Evolutionary conservation across 768 basidiomycete species (phyloP).

Genomic region (Clavulina sp.): DNA sequence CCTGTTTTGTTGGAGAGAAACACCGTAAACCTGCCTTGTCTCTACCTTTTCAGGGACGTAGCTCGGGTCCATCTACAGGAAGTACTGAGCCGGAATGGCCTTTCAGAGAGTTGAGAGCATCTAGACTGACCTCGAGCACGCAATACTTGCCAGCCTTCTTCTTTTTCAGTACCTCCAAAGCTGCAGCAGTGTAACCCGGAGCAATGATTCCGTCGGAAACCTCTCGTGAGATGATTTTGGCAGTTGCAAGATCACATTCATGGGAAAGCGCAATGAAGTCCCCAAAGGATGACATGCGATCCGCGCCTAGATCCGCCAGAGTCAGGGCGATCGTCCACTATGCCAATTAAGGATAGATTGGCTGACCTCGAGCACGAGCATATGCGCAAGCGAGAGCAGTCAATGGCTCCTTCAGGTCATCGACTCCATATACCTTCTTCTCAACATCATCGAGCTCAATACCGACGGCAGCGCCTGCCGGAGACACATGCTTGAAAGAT

Average conservation of each 20-base stretch:
- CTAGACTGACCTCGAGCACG: conserved; percentile 57
- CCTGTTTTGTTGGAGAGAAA: conserved; percentile 74
- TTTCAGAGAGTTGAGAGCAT: background rate
- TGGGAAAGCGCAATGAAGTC: conserved; percentile 95
- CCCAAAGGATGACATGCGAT: conserved; percentile 98
- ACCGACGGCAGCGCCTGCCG: conserved; percentile 91
- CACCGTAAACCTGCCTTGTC: conserved; percentile 89
- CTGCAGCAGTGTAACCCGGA: conserved; percentile 76
- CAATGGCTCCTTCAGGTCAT: conserved; percentile 79
- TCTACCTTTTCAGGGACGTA: conserved; percentile 69
- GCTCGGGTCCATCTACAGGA: conserved; percentile 61
- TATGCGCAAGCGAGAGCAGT: conserved; percentile 86
- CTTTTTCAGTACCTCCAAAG: conserved; percentile 77
- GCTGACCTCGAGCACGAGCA: conserved; percentile 78
- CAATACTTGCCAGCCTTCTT: conserved; percentile 99
- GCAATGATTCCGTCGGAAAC: conserved; percentile 98
- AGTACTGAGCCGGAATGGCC: background rate
- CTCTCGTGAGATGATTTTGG: conserved; percentile 93
- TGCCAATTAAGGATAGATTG: background rate
- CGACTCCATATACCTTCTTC: conserved; percentile 90
- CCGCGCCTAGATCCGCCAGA: conserved; percentile 43
- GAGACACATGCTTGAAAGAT: conserved; percentile 99
- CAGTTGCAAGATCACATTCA: conserved; percentile 84
- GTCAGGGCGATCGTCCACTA: background rate
- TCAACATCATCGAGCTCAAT: conserved; percentile 65